Evolutionary conservation across 2,329 filamentous ascomycete genomes (phyloP).

Genomic region (Phaeomoniella chlamydospora): DNA sequence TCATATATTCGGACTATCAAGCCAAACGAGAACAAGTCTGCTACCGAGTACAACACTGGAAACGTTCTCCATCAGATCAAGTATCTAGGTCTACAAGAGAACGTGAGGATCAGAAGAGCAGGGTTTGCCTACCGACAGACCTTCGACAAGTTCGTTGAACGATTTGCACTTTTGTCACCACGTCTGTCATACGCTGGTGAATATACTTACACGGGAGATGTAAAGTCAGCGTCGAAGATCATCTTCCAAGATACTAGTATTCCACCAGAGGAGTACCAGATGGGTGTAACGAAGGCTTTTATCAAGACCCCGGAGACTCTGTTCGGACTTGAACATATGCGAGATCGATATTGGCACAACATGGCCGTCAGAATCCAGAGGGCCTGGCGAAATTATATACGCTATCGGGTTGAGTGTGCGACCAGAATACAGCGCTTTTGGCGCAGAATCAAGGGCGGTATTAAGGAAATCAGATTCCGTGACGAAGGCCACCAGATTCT

Average conservation of each 20-base stretch:
- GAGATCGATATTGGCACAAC: slow-evolving; percentile 97
- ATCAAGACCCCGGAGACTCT: slow-evolving; percentile 96
- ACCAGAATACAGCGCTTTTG: slow-evolving; percentile 91
- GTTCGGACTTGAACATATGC: slow-evolving; percentile 94
- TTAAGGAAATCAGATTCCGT: slow-evolving; percentile 75
- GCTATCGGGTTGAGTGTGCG: slow-evolving; percentile 83
- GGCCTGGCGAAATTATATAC: slow-evolving; percentile 90
- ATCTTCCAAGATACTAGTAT: slow-evolving; percentile 96
- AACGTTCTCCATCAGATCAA: slow-evolving; percentile 98
- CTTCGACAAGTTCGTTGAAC: slow-evolving; percentile 95
- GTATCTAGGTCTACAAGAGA: slow-evolving; percentile 97
- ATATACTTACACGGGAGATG: slow-evolving; percentile 87
- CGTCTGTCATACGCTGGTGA: slow-evolving; percentile 94
- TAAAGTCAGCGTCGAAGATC: slow-evolving; percentile 74
- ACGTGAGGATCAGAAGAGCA: slow-evolving; percentile 89
- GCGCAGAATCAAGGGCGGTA: slow-evolving; percentile 81
- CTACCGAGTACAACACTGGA: slow-evolving; percentile 75
- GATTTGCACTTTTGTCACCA: slow-evolving; percentile 88
- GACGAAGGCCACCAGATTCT: slow-evolving; percentile 78
- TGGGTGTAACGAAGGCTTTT: slow-evolving; percentile 93
- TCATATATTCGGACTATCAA: slow-evolving; percentile 99
- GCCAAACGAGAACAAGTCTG: slow-evolving; percentile 97
- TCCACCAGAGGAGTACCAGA: slow-evolving; percentile 86
- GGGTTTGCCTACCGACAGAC: slow-evolving; percentile 95
- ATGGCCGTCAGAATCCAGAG: slow-evolving; percentile 97